phyloP scores from a whole-genome alignment of 768 basidiomycete species.

The Lyophyllum semitale region DNA sequence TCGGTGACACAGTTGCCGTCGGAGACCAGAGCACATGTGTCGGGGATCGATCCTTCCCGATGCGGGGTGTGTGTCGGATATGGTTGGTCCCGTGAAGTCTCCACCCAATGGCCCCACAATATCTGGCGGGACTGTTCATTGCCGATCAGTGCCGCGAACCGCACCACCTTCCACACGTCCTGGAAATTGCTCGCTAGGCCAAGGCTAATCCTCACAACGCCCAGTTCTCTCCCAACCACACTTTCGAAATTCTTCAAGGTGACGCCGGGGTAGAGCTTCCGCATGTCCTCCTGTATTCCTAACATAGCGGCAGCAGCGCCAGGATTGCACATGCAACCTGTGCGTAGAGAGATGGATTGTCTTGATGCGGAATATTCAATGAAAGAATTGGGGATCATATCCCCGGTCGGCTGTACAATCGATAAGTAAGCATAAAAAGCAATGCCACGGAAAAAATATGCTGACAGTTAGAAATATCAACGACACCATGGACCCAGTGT shows the following conservation, averaged over 20 bases:
- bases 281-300: slow-evolving; percentile 67
- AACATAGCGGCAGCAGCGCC: slow-evolving; percentile 77
- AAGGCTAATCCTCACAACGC: slow-evolving; percentile 75
- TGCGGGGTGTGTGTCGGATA: slow-evolving; percentile 14
- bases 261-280: slow-evolving; percentile 55
- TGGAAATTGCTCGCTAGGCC: slow-evolving; percentile 80
- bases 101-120: slow-evolving; percentile 43
- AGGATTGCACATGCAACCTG: slow-evolving; percentile 89
- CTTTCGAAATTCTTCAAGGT: slow-evolving; percentile 64
- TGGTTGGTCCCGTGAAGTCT: slow-evolving; percentile 24
- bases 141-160: slow-evolving; percentile 48
- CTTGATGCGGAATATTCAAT: slow-evolving; percentile 68
- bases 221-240: slow-evolving; percentile 65
- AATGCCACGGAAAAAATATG: slow-evolving; percentile 12
- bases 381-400: slow-evolving; percentile 72
- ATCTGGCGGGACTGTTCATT: slow-evolving; percentile 33
- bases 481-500: slow-evolving; percentile 64
- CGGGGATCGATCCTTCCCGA: no score
- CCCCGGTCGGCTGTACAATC: slow-evolving; percentile 55
- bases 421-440: slow-evolving; percentile 2
- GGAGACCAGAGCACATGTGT: no score
- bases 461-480: slow-evolving; percentile 66
- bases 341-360: slow-evolving; percentile 72
- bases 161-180: slow-evolving; percentile 64
- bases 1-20: no score